Base-by-base conservation (phyloP, 257 asterid species). In the Asclepias syriaca region DNA sequence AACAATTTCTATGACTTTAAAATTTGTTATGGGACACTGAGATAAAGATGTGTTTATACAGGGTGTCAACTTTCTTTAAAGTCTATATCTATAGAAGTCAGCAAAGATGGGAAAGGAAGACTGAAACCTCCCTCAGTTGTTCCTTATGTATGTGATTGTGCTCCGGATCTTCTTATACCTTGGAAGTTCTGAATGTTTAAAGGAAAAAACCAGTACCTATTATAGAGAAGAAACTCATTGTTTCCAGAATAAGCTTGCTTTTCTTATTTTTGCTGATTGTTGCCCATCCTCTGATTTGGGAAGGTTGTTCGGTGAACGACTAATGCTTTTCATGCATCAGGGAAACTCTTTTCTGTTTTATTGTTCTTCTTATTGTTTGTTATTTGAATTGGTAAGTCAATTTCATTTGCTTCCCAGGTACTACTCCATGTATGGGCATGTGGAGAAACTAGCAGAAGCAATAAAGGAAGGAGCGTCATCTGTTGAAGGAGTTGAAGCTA, bases 401-500 rank as follows among this genome's bases (percentile, higher is more conserved):
- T 53, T 54, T 69, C 66, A n/a, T 74, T 58, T 32, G 22, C 27
- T 43, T 21, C 64, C 21, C 59, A 86, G 96, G 81, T 90, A 86
- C 75, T 90, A 90, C 77, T 90, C 95, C 48, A 86, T 80, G 88
- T 88, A 87, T 69, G 95, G 91, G 34, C 97, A 88, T 80, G 93
- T 90, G 72, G 97, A 80, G 86, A 90, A 81, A 83, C 88, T 90
- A 68, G 96, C 96, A 8, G 87, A 88, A 72, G 93, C 84, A 80
- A 88, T 90, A 74, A 78, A 84, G 84, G 85, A 88, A 70, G 95
- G 96, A 73, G 91, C 90, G 50, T 79, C 89, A 69, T 82, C 90
- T 48, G 85, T 90, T 61, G 93, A 87, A 86, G 95, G 93, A 67
- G 93, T 90, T 69, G 97, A 90, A 76, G 93, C 91, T 74, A 90